These are phyloP conservation scores for Suillus variegatus DNA, from an alignment of 768 basidiomycete genomes.

Conservation along the genomic window DNA sequence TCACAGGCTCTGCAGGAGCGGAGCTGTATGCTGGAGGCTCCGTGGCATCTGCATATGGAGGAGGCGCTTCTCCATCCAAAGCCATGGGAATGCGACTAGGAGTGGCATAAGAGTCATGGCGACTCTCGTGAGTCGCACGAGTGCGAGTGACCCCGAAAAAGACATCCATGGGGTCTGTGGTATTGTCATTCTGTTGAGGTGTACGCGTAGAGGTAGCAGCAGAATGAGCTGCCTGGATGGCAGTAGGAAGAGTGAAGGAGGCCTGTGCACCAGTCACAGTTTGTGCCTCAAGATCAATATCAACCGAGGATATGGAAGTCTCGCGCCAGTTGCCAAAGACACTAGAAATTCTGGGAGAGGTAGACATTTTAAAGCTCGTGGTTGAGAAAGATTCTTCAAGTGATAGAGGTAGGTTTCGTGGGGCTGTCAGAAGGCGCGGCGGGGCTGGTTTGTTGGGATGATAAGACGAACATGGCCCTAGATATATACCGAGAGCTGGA, in stretches of 20 bases:
- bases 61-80: slow-evolving; percentile 23
- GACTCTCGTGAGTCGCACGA: slow-evolving; percentile 31
- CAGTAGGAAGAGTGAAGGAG: slow-evolving; percentile 10
- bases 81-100: slow-evolving; percentile 3
- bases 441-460: slow-evolving; percentile 6
- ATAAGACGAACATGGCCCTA: slow-evolving; percentile 1
- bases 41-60: slow-evolving; percentile 28
- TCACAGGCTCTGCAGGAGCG: slow-evolving; percentile 37
- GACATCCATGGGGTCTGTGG: slow-evolving; percentile 22
- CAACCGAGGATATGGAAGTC: slow-evolving; percentile 10
- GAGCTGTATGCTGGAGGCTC: slow-evolving; percentile 37
- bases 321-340: slow-evolving; percentile 20
- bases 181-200: background rate
- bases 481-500: slow-evolving; percentile 13
- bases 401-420: background rate
- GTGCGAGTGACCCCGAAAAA: slow-evolving; percentile 30
- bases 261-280: slow-evolving; percentile 10
- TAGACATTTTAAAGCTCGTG: slow-evolving; percentile 10
- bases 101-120: slow-evolving; percentile 28
- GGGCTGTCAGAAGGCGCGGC: background rate
- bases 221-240: slow-evolving; percentile 10
- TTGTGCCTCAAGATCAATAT: slow-evolving; percentile 23
- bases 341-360: slow-evolving; percentile 10
- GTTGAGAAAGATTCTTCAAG: background rate
- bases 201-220: slow-evolving; percentile 12